Evolutionary conservation across 495 filamentous ascomycete species (phyloP).

Genomic region (Corynascus novoguineensis): DNA sequence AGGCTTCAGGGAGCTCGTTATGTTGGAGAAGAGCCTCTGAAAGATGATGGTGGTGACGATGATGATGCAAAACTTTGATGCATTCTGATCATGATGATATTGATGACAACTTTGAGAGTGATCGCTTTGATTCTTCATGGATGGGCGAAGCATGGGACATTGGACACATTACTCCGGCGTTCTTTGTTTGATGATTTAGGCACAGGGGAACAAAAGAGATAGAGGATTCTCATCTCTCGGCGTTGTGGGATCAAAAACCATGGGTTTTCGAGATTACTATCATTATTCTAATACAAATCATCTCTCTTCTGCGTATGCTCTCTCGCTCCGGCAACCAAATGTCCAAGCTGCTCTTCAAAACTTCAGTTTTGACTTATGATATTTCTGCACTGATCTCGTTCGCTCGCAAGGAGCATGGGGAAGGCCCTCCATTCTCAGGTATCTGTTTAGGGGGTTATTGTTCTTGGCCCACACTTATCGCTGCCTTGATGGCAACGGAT

Average conservation of each 20-base stretch:
- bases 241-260: conserved; percentile 10
- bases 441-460: no score
- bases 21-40: conserved; percentile 53
- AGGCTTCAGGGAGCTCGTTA: conserved; percentile 68
- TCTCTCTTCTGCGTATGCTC: not conserved
- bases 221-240: conserved; percentile 13
- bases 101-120: not conserved
- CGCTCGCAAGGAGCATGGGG: no score
- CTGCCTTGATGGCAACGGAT: no score
- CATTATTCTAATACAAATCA: conserved; percentile 6
- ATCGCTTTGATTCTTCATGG: not conserved
- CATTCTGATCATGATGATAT: not conserved
- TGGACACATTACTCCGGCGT: conserved; percentile 12
- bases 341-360: no score
- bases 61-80: not conserved
- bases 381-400: no score
- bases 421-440: no score
- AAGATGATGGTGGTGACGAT: not conserved
- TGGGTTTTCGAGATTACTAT: not conserved
- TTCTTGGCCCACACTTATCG: no score
- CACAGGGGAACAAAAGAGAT: conserved; percentile 2
- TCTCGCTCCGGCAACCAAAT: no score
- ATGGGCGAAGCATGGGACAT: not conserved
- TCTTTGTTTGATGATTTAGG: not conserved
- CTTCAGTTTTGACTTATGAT: no score